These are phyloP conservation scores for Herpomyces periplanetae DNA, from an alignment of 2,329 filamentous ascomycete species.

Conservation along the genomic window DNA sequence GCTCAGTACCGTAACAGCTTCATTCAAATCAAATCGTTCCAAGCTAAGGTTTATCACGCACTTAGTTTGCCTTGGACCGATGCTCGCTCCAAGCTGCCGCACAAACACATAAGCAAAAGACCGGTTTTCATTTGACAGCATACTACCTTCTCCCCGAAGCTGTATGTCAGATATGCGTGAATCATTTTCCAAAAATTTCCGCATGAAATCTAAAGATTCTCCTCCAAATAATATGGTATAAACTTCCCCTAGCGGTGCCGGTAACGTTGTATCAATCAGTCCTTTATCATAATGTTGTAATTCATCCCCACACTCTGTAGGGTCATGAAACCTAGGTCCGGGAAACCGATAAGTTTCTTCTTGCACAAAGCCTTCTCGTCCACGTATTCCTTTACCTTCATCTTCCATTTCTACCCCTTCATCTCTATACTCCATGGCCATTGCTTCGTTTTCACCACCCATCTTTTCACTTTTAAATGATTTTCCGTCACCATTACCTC, in stretches of 20 bases:
- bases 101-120: constrained; percentile 46
- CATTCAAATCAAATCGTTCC: constrained; percentile 56
- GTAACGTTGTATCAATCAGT: constrained; percentile 46
- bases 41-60: constrained; percentile 55
- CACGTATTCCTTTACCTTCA: no score
- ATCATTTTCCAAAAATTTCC: constrained; percentile 44
- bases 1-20: constrained; percentile 39
- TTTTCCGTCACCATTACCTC: no score
- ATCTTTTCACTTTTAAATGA: no score
- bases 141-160: constrained; percentile 42
- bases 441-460: no score
- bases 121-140: constrained; percentile 31
- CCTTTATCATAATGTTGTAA: constrained; percentile 45
- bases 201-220: constrained; percentile 37
- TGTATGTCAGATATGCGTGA: constrained; percentile 66
- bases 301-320: constrained; percentile 49
- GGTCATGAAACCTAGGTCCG: constrained; percentile 35
- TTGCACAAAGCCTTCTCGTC: no score
- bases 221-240: constrained; percentile 62
- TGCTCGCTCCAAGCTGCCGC: constrained; percentile 43
- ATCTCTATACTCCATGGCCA: no score
- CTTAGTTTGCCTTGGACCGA: constrained; percentile 76
- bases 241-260: constrained; percentile 60
- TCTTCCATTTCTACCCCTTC: no score
- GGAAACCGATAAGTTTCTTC: no score